Percentiles rank a stretch among this genome's conserved stretches.
Conservation (phyloP, 176 grass and related monocot genomes). For the Oryza meyeriana region DNA sequence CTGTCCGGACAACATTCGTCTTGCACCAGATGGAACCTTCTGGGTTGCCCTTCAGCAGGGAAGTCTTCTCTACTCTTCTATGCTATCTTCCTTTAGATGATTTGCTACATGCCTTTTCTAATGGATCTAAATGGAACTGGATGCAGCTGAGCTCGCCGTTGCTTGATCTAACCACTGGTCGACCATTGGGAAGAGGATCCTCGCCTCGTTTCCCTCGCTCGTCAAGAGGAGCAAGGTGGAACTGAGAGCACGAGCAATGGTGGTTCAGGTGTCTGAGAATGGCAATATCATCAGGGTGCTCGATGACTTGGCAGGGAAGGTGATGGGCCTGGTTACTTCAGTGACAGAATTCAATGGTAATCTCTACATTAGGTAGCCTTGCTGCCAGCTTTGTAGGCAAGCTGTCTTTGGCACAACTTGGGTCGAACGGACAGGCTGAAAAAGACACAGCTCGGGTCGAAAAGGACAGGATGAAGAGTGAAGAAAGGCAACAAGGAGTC, state of each 20-base stretch:
- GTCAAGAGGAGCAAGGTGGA: neutral
- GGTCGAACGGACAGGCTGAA: neutral
- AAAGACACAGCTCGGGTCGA: too few relatives aligned
- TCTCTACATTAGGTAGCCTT: slow-evolving; percentile 41
- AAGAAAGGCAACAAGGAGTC: too few relatives aligned
- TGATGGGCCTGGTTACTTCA: slow-evolving; percentile 37
- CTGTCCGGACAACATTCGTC: slow-evolving; percentile 58
- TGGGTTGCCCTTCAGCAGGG: slow-evolving; percentile 58
- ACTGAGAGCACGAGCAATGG: neutral
- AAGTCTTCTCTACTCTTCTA: slow-evolving; percentile 4
- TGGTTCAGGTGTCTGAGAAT: slow-evolving; percentile 35
- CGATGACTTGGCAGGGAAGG: slow-evolving; percentile 26
- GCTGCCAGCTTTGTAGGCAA: slow-evolving; percentile 30
- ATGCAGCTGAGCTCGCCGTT: slow-evolving; percentile 15
- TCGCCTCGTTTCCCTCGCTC: slow-evolving; percentile 34
- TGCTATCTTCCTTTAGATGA: too few relatives aligned
- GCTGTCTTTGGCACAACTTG: neutral
- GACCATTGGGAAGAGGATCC: slow-evolving; percentile 17
- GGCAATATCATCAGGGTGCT: slow-evolving; percentile 32
- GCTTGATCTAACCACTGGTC: slow-evolving; percentile 12
- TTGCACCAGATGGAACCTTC: slow-evolving; percentile 65
- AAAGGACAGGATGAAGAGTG: neutral
- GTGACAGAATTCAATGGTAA: slow-evolving; percentile 39
- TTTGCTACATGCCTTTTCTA: too few relatives aligned
- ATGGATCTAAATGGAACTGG: neutral